These are phyloP conservation scores for Hypericum androsaemum DNA, from an alignment of 345 rosid species.

Conservation along the genomic window DNA sequence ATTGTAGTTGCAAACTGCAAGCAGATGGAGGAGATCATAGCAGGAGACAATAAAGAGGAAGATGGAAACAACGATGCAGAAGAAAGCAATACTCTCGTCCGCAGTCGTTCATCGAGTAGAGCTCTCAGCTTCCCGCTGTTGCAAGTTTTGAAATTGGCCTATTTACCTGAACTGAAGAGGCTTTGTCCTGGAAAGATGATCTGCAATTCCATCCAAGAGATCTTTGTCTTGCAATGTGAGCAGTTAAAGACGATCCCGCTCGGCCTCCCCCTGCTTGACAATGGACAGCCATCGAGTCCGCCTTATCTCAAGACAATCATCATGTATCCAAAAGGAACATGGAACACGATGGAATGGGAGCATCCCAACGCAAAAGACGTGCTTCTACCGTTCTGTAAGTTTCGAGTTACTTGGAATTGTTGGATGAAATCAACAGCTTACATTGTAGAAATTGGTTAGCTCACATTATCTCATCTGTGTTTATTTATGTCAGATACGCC, in stretches of 20 bases:
- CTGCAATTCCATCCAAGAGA: slow-evolving; percentile 1
- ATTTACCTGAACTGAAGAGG: slow-evolving; percentile 4
- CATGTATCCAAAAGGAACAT: not conserved
- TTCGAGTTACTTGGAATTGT: too few species aligned
- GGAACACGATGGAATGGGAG: slow-evolving; percentile 18
- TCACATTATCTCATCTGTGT: too few species aligned
- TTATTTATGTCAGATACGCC: too few species aligned
- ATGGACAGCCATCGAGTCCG: slow-evolving; percentile 11
- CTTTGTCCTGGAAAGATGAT: not conserved
- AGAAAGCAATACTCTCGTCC: not conserved
- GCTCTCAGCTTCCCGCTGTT: not conserved
- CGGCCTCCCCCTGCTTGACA: slow-evolving; percentile 6
- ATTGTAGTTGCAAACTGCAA: not conserved
- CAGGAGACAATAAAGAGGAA: not conserved
- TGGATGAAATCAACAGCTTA: too few species aligned
- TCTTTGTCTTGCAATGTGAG: not conserved
- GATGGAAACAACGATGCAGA: too few species aligned
- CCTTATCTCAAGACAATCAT: slow-evolving; percentile 4
- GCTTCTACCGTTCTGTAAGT: not conserved
- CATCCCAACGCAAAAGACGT: slow-evolving; percentile 8
- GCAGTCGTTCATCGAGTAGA: not conserved
- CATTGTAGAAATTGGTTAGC: too few species aligned
- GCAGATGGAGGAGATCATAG: slow-evolving; percentile 6
- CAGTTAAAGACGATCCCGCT: slow-evolving; percentile 13
- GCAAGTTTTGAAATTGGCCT: not conserved